Evolutionary conservation across 2,329 filamentous ascomycete species (phyloP), one percentile per base, ranked within the genome.

Genomic region (Curvularia verruculosa): DNA sequence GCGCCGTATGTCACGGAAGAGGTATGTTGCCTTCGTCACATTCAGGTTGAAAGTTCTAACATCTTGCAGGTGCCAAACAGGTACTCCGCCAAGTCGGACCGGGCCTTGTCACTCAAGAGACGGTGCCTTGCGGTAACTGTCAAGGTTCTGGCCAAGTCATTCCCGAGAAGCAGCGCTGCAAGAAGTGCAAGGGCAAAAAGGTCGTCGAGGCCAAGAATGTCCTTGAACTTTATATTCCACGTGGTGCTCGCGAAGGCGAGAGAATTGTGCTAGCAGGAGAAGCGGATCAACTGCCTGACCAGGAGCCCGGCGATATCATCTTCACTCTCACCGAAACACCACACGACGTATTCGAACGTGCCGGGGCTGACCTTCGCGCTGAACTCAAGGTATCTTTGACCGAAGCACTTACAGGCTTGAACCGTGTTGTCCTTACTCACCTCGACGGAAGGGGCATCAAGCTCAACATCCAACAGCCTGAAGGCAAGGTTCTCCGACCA

Each of bases 91-190:
- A 92, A 71, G 85, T 98, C 61, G 94, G 93, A 0, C 92, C 93
- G 19, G 92, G 93, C 57, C 72, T 97, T 74, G 87, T 96, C 61
- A 91, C 91, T 28, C 89, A 92, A 70, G 89, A 92, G 70, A 87
- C 88, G 6, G 87, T 93, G 36, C 78, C 88, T 34, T 99, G 95
- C 77, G 88, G 89, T 69, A 88, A 89, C 70, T 99, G 95, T 79
- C 84, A 88, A 58, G 94, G 93, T 31, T 85, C 87, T n/a, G 95
- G 95, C 5, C 87, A 88, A 72, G 87, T 93, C 72, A 96, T 88
- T 81, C 94, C 94, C 77, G 92, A 96, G 73, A 98, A 98, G 82
- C 95, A 99, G 73, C 91, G 92, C 74, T 99, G 95, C 83, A 96
- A 96, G 84, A 97, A 95, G 82, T 99, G 95, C 86, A 98, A 98